Conservation (phyloP, 176 grass and related monocot species). For the Pontederia paniculata region DNA sequence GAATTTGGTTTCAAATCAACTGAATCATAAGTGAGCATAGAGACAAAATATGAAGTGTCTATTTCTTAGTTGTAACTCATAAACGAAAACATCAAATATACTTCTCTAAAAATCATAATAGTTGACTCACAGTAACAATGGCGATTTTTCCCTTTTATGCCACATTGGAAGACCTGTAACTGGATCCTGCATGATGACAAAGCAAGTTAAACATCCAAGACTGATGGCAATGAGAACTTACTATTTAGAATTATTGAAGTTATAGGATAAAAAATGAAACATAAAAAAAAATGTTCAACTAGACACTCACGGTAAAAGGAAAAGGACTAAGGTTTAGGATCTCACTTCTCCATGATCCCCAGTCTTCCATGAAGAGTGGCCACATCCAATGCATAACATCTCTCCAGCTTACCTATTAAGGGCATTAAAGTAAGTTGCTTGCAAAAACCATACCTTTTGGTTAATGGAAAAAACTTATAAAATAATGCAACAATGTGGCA, state of each 20-base stretch:
- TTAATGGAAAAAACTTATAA: no score
- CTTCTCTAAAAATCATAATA: not conserved
- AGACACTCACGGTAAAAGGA: conserved; percentile 54
- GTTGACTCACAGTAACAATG: conserved; percentile 53
- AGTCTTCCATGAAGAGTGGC: conserved; percentile 70
- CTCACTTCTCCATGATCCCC: conserved; percentile 79
- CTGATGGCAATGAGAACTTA: not conserved
- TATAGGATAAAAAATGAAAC: not conserved
- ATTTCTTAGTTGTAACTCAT: not conserved
- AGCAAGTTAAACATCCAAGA: conserved; percentile 6
- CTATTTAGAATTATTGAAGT: no score
- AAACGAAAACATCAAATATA: not conserved
- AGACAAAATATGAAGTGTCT: no score
- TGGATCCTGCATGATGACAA: conserved; percentile 66
- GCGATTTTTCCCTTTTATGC: conserved; percentile 41
- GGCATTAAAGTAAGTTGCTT: not conserved
- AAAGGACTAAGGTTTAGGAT: conserved; percentile 66
- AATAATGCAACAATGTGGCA: no score
- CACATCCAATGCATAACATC: conserved; percentile 92
- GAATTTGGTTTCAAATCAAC: no score
- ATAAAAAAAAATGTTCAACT: conserved; percentile 4
- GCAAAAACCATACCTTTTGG: not conserved
- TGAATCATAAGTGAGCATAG: no score
- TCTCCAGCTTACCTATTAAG: conserved; percentile 57
- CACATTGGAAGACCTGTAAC: conserved; percentile 82